These are phyloP conservation scores for Gastrodia elata DNA, from an alignment of 106 monocot genomes.

Conservation along the genomic window DNA sequence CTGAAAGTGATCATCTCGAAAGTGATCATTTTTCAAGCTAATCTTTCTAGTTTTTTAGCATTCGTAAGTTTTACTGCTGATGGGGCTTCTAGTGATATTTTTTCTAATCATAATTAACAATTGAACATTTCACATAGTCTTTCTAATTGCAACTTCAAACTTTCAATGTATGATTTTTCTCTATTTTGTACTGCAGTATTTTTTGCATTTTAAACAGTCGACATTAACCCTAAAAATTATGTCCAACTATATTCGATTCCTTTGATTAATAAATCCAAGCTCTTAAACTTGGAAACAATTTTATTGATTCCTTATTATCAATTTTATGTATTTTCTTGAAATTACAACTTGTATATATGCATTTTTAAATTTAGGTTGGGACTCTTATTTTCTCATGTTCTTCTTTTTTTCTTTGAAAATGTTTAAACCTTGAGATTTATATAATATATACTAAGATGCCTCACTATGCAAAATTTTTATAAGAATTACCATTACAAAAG, in stretches of 20 bases:
- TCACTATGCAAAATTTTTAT: background rate
- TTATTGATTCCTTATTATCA: background rate
- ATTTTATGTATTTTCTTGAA: background rate
- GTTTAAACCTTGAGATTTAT: background rate
- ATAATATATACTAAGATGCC: background rate
- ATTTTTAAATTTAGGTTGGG: background rate
- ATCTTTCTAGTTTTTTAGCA: background rate
- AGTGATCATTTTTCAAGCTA: background rate
- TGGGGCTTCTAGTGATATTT: background rate
- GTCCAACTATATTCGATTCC: background rate
- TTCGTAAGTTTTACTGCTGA: background rate
- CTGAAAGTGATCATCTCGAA: background rate
- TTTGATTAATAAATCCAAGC: background rate
- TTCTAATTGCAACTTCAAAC: too few relatives aligned
- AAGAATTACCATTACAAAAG: background rate
- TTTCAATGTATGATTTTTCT: background rate
- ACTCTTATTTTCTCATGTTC: too few relatives aligned
- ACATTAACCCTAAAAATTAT: background rate
- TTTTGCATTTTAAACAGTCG: background rate
- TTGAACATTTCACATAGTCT: too few relatives aligned
- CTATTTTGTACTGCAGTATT: background rate
- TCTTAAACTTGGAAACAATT: background rate
- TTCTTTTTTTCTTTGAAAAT: background rate
- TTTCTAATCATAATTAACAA: too few relatives aligned
- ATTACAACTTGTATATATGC: background rate